Evolutionary conservation across 2,329 filamentous ascomycete genomes (phyloP).

Genomic region (Alternaria infectoria): DNA sequence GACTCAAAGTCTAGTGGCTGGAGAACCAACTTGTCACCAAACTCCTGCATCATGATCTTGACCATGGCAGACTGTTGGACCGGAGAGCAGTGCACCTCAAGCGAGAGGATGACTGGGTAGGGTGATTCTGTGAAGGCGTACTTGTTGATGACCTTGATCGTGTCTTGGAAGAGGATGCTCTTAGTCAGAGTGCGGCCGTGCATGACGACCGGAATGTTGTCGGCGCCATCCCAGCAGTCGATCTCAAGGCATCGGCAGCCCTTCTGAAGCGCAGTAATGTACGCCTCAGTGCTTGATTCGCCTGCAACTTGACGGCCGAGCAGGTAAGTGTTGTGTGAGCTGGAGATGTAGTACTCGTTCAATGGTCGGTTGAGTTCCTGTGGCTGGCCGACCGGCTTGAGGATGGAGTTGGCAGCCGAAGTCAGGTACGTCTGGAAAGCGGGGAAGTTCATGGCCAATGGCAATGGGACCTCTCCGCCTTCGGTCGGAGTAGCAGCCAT

Average conservation of each 20-base stretch:
- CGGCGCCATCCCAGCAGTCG: constrained; percentile 94
- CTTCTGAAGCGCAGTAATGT: constrained; percentile 84
- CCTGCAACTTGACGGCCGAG: constrained; percentile 88
- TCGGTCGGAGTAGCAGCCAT: constrained; percentile 49
- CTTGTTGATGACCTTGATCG: constrained; percentile 90
- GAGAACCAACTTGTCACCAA: constrained; percentile 78
- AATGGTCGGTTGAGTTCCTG: constrained; percentile 79
- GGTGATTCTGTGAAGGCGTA: constrained; percentile 89
- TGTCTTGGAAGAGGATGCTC: constrained; percentile 87
- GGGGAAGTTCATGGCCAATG: constrained; percentile 73
- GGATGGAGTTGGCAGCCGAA: constrained; percentile 66
- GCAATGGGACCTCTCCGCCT: constrained; percentile 48
- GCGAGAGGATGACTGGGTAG: constrained; percentile 90
- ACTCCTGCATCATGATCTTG: constrained; percentile 82
- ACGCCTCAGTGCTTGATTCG: constrained; percentile 91
- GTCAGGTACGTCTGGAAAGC: constrained; percentile 69
- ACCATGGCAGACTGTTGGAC: constrained; percentile 88
- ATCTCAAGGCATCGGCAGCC: constrained; percentile 96
- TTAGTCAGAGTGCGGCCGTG: constrained; percentile 91
- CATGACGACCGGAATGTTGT: constrained; percentile 86
- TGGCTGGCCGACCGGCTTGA: constrained; percentile 65
- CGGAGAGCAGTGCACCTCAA: constrained; percentile 90
- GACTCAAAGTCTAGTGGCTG: constrained; percentile 74
- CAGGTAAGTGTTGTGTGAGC: constrained; percentile 98
- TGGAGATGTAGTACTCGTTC: constrained; percentile 98